A percentile compares a stretch with the other conserved stretches of the same genome.
Evolutionary conservation across 441 rosid genomes (phyloP).

Genomic region (Corymbia citriodora): DNA sequence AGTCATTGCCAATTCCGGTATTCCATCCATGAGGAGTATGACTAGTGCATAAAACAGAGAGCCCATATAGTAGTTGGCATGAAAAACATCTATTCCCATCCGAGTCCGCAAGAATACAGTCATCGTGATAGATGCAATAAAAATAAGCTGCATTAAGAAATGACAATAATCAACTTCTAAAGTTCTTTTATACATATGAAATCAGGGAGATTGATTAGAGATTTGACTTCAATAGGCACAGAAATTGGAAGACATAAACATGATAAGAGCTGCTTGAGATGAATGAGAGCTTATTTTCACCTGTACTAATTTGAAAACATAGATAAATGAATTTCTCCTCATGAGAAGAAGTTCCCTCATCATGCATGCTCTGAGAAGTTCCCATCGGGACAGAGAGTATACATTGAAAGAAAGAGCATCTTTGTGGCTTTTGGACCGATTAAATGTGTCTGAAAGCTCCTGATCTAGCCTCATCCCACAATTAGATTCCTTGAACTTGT

Average conservation of each 20-base stretch:
- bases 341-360: constrained; percentile 45
- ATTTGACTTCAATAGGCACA: neutral
- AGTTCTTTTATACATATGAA: neutral
- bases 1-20: constrained; percentile 40
- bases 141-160: constrained; percentile 37
- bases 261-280: neutral
- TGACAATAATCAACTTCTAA: neutral
- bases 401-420: constrained; percentile 24
- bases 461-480: constrained; percentile 21
- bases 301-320: constrained; percentile 40
- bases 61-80: constrained; percentile 38
- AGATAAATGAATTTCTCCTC: constrained; percentile 42
- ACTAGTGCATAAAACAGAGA: constrained; percentile 37
- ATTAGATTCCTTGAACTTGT: constrained; percentile 23
- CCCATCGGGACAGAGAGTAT: constrained; percentile 37
- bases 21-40: constrained; percentile 25
- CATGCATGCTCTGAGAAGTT: constrained; percentile 36
- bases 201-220: neutral
- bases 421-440: constrained; percentile 14
- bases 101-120: constrained; percentile 34
- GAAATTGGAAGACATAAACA: neutral
- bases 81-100: constrained; percentile 25
- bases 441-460: constrained; percentile 31
- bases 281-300: constrained; percentile 1
- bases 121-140: constrained; percentile 37